Base-by-base conservation (phyloP, 257 asterid species). In the Catharanthus roseus region DNA sequence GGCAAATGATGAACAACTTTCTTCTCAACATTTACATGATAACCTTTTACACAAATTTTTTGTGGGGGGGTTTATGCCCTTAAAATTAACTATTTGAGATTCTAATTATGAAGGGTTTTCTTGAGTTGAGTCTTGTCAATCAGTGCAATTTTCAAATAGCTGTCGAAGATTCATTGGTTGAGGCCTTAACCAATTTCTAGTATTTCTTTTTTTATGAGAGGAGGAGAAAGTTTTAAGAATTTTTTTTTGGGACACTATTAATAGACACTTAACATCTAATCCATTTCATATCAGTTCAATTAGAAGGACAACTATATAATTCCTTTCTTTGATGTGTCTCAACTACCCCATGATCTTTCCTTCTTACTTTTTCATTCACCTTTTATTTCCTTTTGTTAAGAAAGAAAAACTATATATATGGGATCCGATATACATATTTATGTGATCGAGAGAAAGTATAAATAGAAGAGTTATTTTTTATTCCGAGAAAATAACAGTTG, bases 121-220 rank as follows among this genome's bases (percentile, higher is more conserved):
- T 79, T 85, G 75, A 78, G 89, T 86, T 81, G 91, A 79, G 91
- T 88, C 95, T 75, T 86, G 83, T 90, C 95, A 87, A 84, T 81
- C 72, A 64, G 21, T 58, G 80, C 19, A 70, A 67, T 74, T 79
- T 53, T 39, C 11, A 74, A 58, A 70, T 5, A 16, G 13, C 42
- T 85, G 90, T 80, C 85, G 18, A 75, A 3, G 31, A 65, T 21
- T 67, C 72, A 86, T 83, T 86, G 80, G 88, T 39, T 39, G 6
- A 28, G 31, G 69, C 57, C 53, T 56, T 51, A 6, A 31, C 68
- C 68, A 71, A 67, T 41, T 75, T 66, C 6, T 81, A 56, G 65
- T 72, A 38, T 44, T 9, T 60, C 7, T 29, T 16, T 34, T 61
- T 33, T 34, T 23, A 80, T 77, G 57, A 65, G 69, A 76, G 74